Evolutionary conservation across 2,329 filamentous ascomycete species (phyloP), one percentile per base, ranked within the genome.

Genomic region (Neofusicoccum ribis): DNA sequence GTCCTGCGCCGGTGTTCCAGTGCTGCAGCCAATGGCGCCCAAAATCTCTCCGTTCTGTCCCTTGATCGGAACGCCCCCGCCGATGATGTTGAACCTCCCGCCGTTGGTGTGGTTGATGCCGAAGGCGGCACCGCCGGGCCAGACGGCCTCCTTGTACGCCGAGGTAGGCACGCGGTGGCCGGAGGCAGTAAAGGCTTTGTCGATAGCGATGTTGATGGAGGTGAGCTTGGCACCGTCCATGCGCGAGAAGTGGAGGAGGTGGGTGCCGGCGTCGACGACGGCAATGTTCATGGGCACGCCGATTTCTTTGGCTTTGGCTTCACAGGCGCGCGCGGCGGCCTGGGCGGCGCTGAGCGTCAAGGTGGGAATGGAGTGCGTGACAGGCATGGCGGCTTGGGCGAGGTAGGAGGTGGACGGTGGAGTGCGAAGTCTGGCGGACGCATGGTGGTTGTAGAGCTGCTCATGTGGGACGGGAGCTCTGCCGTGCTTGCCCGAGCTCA

Each of bases 121-220:
- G 67, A 81, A 86, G 0, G 82, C 84, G 0, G 77, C 73, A 0
- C 84, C 84, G 6, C 84, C 84, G 5, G 84, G 84, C 76, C 81
- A 80, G 20, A 85, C 83, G 46, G 76, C 78, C 67, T 85, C 84
- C 65, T 83, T 83, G 72, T 86, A 86, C 2, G 78, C 75, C 23
- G 80, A 79, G 0, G 84, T 86, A 0, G 83, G 83, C 4, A 79
- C 74, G 20, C 80, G 76, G 72, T 86, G 84, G 15, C 84, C 84
- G 1, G 84, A 83, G 3, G 84, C 84, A 2, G 84, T 86, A 71
- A 85, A 86, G 15, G 84, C 84, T 68, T 86, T 85, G 56, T 89
- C 87, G 14, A 91, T 89, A 0, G 86, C 84, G 72, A 89, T 84
- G 73, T 86, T 85, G 68, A 88, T 84, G 3, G 85, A 80, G n/a